Percentiles rank a stretch among this genome's conserved stretches.
Evolutionary conservation across 106 monocot species (phyloP).

Genomic region (Alisma plantagoaquatica): DNA sequence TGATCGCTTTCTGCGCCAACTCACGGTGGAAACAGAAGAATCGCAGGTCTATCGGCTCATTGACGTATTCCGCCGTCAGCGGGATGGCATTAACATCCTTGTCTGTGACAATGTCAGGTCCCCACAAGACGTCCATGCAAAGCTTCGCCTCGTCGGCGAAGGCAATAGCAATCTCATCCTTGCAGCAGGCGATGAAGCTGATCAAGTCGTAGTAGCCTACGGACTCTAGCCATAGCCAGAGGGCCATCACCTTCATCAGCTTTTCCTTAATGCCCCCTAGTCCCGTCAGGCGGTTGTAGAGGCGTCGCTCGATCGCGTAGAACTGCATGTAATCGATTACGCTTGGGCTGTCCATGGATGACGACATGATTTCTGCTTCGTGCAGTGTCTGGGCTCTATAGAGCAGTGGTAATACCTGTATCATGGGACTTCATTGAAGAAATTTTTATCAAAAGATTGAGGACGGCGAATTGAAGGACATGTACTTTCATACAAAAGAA

Average conservation of each 20-base stretch:
- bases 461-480: too few species aligned
- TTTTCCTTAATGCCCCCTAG: too few species aligned
- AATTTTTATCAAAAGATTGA: too few species aligned
- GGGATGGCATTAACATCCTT: background rate
- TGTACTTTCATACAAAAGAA: too few species aligned
- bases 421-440: too few species aligned
- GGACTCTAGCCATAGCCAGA: background rate
- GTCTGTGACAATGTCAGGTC: background rate
- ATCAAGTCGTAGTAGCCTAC: background rate
- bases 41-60: conserved; percentile 15
- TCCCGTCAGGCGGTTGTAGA: too few species aligned
- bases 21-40: conserved; percentile 19
- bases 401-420: too few species aligned
- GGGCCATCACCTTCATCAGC: background rate
- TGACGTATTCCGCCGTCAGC: conserved; percentile 1
- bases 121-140: background rate
- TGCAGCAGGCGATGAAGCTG: background rate
- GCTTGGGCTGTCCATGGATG: too few species aligned
- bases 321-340: too few species aligned
- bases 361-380: too few species aligned
- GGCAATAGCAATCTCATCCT: background rate
- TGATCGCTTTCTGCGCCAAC: conserved; percentile 1
- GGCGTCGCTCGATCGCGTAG: too few species aligned
- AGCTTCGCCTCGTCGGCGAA: background rate
- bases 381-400: too few species aligned